phyloP scores from a whole-genome alignment of 2,329 filamentous ascomycete genomes.

The Aureobasidium sp. region DNA sequence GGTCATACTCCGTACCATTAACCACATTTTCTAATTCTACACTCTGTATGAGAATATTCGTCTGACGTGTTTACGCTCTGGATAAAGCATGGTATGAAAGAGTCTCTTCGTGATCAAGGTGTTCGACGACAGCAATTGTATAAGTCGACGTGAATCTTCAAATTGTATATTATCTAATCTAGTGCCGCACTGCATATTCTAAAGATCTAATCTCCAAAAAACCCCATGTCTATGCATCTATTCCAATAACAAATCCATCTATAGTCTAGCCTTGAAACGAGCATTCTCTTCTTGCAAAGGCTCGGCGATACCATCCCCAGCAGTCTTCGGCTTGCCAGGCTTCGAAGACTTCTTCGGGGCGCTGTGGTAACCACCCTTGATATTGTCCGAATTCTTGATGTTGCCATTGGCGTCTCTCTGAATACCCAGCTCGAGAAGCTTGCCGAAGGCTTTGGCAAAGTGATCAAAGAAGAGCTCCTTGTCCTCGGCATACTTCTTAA shows the following conservation, averaged over 20 bases:
- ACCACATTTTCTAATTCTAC: neutral
- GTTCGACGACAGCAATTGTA: neutral
- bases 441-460: conserved; percentile 51
- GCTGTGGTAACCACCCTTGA: conserved; percentile 47
- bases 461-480: conserved; percentile 55
- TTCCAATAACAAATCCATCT: conserved; percentile 3
- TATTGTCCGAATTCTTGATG: conserved; percentile 50
- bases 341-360: conserved; percentile 49
- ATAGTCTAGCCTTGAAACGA: conserved; percentile 34
- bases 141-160: neutral
- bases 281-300: conserved; percentile 34
- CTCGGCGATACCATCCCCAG: conserved; percentile 34
- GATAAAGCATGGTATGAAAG: neutral
- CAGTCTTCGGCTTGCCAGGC: conserved; percentile 29
- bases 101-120: no score
- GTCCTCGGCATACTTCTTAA: conserved; percentile 51
- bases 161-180: neutral
- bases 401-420: conserved; percentile 44
- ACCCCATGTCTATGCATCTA: neutral
- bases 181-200: neutral
- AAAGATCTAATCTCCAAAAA: neutral
- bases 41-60: neutral
- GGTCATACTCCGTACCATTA: neutral
- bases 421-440: conserved; percentile 55
- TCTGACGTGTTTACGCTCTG: neutral